Base-by-base conservation (phyloP, 2,329 filamentous ascomycete genomes). In the Neurospora crassa region DNA sequence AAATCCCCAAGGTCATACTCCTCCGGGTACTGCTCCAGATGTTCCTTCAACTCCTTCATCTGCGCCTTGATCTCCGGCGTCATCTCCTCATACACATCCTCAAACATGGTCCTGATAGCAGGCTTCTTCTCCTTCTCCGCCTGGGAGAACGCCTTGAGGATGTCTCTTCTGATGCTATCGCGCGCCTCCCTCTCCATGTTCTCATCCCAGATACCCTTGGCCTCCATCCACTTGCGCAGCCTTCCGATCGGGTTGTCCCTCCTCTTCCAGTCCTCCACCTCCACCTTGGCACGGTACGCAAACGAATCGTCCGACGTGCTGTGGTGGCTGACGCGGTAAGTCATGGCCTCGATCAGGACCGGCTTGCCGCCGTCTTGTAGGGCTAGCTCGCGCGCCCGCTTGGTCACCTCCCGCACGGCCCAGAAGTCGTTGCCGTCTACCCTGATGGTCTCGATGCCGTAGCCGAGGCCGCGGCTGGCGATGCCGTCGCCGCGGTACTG, bases 301-400 rank as follows among this genome's bases (percentile, higher is more conserved):
- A 97, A 99, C 37, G 92, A 96, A 82, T 99, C 96, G 78, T 99
- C 96, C 0, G 92, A 96, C 0, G 96, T 99, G 81, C 93, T 97
- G 83, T 99, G 96, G 79, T 99, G 80, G 7, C 92, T 95, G 63
- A 98, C 94, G n/a, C 96, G 93, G 82, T 99, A 99, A 34, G 92
- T 95, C 92, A 99, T 97, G 71, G 94, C 94, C 82, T 99, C 96
- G 53, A 99, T 91, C 8, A 99, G 84, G 0, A 99, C 88, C 0
- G 93, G 94, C 74, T 88, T 89, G 4, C 93, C 92, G n/a, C 92
- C 93, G 63, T 92, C 89, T 71, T 91, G 84, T 3, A 98, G 85
- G 0, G 95, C 94, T 78, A 95, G 88, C 68, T 88, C 86, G 1
- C 94, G 88, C 0, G 96, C 96, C 79, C 88, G 87, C 77, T 77